phyloP scores from a whole-genome alignment of 495 filamentous ascomycete species.

The Talaromyces adpressus region DNA sequence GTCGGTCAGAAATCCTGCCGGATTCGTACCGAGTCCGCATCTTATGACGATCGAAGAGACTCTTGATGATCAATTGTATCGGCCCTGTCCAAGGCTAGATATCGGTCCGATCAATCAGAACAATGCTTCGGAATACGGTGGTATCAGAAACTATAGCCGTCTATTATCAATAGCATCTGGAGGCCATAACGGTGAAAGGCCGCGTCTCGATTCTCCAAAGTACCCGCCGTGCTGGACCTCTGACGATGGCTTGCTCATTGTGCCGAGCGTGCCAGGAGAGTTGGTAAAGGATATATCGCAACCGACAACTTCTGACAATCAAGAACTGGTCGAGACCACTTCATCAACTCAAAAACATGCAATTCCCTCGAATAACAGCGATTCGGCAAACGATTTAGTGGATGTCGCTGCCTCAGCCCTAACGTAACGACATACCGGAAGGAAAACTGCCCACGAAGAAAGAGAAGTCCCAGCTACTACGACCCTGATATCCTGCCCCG shows the following conservation, averaged over 20 bases:
- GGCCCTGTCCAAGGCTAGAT: not conserved
- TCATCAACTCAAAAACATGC: not conserved
- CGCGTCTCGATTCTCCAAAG: not conserved
- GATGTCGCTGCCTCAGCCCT: slow-evolving; percentile 7
- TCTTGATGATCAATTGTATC: not conserved
- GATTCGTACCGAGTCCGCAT: not conserved
- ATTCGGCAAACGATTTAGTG: not conserved
- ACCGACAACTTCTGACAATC: not conserved
- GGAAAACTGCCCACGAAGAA: slow-evolving; percentile 2
- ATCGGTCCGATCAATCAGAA: not conserved
- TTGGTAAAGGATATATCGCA: not conserved
- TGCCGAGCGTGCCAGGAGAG: slow-evolving; percentile 4
- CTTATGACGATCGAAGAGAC: not conserved
- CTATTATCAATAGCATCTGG: not conserved
- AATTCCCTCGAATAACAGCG: not conserved
- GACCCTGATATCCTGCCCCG: slow-evolving; percentile 6
- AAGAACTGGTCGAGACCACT: not conserved
- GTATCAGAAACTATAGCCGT: not conserved
- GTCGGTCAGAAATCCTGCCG: not conserved
- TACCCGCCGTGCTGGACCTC: slow-evolving; percentile 5
- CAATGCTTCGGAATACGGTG: not conserved
- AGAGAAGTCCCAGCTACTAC: slow-evolving; percentile 7
- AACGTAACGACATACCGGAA: slow-evolving; percentile 8
- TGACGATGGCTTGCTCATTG: slow-evolving; percentile 6
- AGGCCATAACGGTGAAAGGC: not conserved